These are phyloP conservation scores for Tuber aestivum DNA, from an alignment of 495 filamentous ascomycete genomes.

Conservation along the genomic window DNA sequence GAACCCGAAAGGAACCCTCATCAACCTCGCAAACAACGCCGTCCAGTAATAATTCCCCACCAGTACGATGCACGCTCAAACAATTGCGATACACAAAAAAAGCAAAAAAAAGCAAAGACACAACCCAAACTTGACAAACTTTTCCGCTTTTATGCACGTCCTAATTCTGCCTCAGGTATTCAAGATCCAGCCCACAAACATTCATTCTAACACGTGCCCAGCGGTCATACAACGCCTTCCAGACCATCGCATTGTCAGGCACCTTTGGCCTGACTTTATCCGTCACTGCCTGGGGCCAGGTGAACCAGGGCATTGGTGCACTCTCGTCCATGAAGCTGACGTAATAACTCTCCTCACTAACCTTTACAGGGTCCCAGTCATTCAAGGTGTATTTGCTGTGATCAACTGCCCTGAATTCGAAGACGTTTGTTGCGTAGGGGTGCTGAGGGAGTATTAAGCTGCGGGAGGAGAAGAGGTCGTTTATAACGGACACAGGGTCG, in stretches of 20 bases:
- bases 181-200: slow-evolving; percentile 45
- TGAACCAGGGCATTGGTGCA: slow-evolving; percentile 49
- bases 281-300: slow-evolving; percentile 43
- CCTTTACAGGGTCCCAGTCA: slow-evolving; percentile 61
- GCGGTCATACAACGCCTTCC: slow-evolving; percentile 44
- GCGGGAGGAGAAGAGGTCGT: slow-evolving; percentile 59
- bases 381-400: slow-evolving; percentile 55
- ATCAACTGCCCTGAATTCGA: slow-evolving; percentile 59
- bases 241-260: slow-evolving; percentile 46
- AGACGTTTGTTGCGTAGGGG: slow-evolving; percentile 62
- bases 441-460: slow-evolving; percentile 72
- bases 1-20: neutral
- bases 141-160: neutral
- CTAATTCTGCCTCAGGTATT: slow-evolving; percentile 6
- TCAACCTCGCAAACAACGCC: neutral
- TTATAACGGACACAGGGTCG: slow-evolving; percentile 62
- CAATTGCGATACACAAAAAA: neutral
- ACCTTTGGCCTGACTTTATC: slow-evolving; percentile 44
- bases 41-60: neutral
- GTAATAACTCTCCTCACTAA: slow-evolving; percentile 62
- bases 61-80: neutral
- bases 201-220: slow-evolving; percentile 43
- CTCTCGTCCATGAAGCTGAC: slow-evolving; percentile 68
- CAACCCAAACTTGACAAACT: neutral
- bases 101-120: neutral